Conservation (phyloP, 169 alveolate genomes). For the Perkinsus olseni region DNA sequence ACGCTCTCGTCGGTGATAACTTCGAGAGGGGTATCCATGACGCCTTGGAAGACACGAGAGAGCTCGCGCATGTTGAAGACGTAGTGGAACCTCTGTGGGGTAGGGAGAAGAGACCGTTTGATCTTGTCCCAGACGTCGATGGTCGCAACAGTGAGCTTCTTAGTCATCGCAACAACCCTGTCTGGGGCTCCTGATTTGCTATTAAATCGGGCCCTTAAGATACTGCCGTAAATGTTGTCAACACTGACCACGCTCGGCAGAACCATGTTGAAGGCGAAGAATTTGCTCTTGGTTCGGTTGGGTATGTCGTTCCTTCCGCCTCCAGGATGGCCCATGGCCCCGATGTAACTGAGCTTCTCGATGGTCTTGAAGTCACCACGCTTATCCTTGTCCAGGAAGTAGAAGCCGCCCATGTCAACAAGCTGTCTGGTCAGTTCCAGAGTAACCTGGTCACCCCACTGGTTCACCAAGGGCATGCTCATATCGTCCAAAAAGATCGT, state of each 20-base stretch:
- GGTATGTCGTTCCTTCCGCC: conserved; percentile 96
- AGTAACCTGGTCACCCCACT: conserved; percentile 93
- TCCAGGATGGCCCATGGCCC: conserved; percentile 93
- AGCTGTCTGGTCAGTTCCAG: conserved; percentile 83
- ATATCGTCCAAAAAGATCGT: conserved; percentile 89
- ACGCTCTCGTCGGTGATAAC: conserved; percentile 56
- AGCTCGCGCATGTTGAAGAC: conserved; percentile 90
- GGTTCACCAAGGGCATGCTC: conserved; percentile 88
- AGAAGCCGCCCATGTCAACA: conserved; percentile 86
- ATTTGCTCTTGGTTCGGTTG: conserved; percentile 84
- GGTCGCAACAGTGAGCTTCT: conserved; percentile 74
- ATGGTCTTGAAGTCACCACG: conserved; percentile 85
- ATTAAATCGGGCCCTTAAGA: conserved; percentile 76
- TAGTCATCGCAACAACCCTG: conserved; percentile 61
- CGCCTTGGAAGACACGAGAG: conserved; percentile 91
- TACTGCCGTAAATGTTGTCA: conserved; percentile 88
- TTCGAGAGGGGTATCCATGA: conserved; percentile 48
- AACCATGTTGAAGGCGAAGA: conserved; percentile 87
- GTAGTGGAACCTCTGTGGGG: conserved; percentile 93
- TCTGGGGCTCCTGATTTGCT: conserved; percentile 47
- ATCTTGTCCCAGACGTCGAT: conserved; percentile 74
- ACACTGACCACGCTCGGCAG: conserved; percentile 83
- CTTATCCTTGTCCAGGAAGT: conserved; percentile 83
- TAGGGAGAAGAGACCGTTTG: conserved; percentile 43
- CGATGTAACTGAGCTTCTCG: conserved; percentile 76